phyloP scores from a whole-genome alignment of 768 basidiomycete genomes.

The Kwoniella newhampshirensis region DNA sequence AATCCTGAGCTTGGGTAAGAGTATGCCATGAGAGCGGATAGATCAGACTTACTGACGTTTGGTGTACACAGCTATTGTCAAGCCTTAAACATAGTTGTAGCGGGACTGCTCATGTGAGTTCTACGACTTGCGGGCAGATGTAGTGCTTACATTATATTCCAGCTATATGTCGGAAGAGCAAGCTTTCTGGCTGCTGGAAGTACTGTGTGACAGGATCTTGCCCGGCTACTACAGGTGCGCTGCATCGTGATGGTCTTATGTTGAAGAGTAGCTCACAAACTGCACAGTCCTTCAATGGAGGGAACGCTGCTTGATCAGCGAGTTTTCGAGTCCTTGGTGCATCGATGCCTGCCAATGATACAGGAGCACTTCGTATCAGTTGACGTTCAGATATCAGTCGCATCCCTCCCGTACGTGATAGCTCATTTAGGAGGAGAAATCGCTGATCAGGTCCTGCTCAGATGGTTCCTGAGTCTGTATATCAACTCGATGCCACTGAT shows the following conservation, averaged over 20 bases:
- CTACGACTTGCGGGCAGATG: background rate
- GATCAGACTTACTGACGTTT: constrained; percentile 5
- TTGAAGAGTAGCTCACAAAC: constrained; percentile 4
- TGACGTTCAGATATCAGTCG: constrained; percentile 95
- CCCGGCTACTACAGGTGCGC: constrained; percentile 95
- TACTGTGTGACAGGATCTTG: constrained; percentile 87
- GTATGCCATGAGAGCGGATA: background rate
- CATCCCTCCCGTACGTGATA: constrained; percentile 68
- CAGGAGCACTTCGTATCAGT: constrained; percentile 86
- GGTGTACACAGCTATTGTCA: constrained; percentile 80
- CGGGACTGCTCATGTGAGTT: constrained; percentile 58
- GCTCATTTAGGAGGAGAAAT: background rate
- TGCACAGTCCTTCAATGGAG: constrained; percentile 89
- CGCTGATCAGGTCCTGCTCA: constrained; percentile 21
- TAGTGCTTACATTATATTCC: background rate
- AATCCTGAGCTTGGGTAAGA: constrained; percentile 63
- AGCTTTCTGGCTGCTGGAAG: constrained; percentile 93
- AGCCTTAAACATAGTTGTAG: constrained; percentile 96
- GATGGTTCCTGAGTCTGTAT: constrained; percentile 93
- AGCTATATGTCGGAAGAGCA: constrained; percentile 99
- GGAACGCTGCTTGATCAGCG: constrained; percentile 97
- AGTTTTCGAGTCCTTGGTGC: constrained; percentile 92
- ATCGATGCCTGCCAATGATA: constrained; percentile 84
- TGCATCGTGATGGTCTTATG: background rate
- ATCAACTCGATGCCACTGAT: constrained; percentile 69